These are phyloP conservation scores for Kluyveromyces starmeri DNA, from an alignment of 805 yeast genomes.

Conservation along the genomic window DNA sequence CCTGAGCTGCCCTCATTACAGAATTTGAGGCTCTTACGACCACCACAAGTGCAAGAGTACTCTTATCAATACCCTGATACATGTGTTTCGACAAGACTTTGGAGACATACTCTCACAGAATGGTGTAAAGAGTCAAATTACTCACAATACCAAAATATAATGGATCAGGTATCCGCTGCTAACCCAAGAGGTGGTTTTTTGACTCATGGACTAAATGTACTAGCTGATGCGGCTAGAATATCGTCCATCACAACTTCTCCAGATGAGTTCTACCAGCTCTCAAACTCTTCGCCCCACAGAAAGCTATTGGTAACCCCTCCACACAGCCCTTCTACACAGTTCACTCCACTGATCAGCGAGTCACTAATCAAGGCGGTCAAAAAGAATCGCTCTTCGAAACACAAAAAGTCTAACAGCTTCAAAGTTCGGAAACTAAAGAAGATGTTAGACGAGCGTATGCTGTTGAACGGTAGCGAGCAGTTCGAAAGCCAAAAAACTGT, in stretches of 20 bases:
- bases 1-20: constrained; percentile 24
- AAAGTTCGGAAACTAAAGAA: constrained; percentile 29
- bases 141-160: constrained; percentile 24
- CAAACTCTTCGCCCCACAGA: constrained; percentile 10
- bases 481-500: constrained; percentile 4
- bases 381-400: constrained; percentile 13
- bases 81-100: constrained; percentile 23
- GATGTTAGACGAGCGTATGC: constrained; percentile 24
- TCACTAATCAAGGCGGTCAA: constrained; percentile 26
- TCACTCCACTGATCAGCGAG: constrained; percentile 22
- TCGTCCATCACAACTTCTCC: constrained; percentile 21
- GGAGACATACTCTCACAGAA: constrained; percentile 24
- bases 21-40: constrained; percentile 25
- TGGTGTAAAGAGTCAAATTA: constrained; percentile 30
- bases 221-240: constrained; percentile 13
- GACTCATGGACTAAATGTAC: constrained; percentile 8
- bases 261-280: constrained; percentile 23
- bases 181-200: not conserved
- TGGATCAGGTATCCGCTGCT: constrained; percentile 9
- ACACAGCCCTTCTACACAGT: constrained; percentile 18
- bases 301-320: constrained; percentile 28
- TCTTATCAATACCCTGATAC: constrained; percentile 29
- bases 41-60: constrained; percentile 24
- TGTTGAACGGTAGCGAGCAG: constrained; percentile 4
- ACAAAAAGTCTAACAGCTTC: constrained; percentile 30